phyloP scores from a whole-genome alignment of 129 eudicot species.

The Tagetes erecta region DNA sequence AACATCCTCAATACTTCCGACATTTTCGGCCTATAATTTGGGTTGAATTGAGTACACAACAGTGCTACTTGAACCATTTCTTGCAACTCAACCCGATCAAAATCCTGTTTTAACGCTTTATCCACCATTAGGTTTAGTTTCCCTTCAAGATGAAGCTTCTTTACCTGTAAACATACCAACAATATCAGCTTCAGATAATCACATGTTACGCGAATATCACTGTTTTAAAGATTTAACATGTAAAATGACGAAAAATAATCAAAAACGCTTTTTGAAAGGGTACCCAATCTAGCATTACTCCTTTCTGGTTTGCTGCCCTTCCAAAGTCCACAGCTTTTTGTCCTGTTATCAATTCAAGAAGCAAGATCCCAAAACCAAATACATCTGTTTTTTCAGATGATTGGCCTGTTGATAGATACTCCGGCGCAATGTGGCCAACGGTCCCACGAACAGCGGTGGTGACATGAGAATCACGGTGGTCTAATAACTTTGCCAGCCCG shows the following conservation, averaged over 20 bases:
- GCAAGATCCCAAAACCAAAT: constrained; percentile 88
- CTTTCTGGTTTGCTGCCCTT: constrained; percentile 74
- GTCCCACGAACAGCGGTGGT: constrained; percentile 97
- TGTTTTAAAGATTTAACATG: background rate
- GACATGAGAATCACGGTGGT: constrained; percentile 89
- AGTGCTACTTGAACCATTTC: constrained; percentile 94
- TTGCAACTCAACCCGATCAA: constrained; percentile 67
- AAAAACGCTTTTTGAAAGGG: background rate
- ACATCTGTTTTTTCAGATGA: constrained; percentile 96
- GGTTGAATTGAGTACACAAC: constrained; percentile 79
- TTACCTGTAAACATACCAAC: constrained; percentile 52
- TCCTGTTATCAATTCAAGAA: constrained; percentile 86
- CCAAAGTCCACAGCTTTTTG: constrained; percentile 92
- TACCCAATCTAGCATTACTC: constrained; percentile 94
- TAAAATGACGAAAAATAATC: background rate
- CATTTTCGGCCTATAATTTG: constrained; percentile 82
- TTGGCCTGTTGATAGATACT: constrained; percentile 85
- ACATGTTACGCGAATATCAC: background rate
- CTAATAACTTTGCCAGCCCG: constrained; percentile 89
- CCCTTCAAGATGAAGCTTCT: constrained; percentile 79
- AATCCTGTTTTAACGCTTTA: constrained; percentile 57
- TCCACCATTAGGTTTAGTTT: constrained; percentile 76
- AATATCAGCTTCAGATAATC: background rate
- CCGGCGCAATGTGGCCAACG: constrained; percentile 97
- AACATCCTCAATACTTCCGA: constrained; percentile 85